Evolutionary conservation across 441 rosid species (phyloP).

Genomic region (Biscutella auriculata): DNA sequence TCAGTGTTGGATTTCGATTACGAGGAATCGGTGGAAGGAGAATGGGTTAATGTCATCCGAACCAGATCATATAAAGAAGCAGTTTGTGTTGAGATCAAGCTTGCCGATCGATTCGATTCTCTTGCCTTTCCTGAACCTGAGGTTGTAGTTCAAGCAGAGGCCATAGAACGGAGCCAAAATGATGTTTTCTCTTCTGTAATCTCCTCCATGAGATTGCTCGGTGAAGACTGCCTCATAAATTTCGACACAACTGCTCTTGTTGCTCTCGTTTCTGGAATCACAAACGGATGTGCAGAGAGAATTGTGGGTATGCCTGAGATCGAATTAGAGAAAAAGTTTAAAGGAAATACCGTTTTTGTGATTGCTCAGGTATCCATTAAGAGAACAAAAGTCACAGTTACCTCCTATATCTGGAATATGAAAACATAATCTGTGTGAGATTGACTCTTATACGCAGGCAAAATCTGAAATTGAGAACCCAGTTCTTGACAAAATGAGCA

Average conservation of each 20-base stretch:
- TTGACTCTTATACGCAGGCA: slow-evolving; percentile 30
- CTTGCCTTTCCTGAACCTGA: slow-evolving; percentile 14
- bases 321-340: slow-evolving; percentile 48
- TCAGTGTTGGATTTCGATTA: slow-evolving; percentile 24
- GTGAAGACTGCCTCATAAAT: slow-evolving; percentile 26
- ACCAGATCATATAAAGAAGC: slow-evolving; percentile 35
- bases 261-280: slow-evolving; percentile 78
- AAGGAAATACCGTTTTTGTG: slow-evolving; percentile 73
- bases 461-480: slow-evolving; percentile 58
- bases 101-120: slow-evolving; percentile 23
- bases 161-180: slow-evolving; percentile 7
- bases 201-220: slow-evolving; percentile 27
- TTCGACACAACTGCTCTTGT: slow-evolving; percentile 78
- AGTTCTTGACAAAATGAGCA: slow-evolving; percentile 39
- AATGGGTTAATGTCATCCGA: slow-evolving; percentile 45
- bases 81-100: slow-evolving; percentile 44
- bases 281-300: slow-evolving; percentile 58
- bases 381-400: background rate
- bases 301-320: slow-evolving; percentile 35
- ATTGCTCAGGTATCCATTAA: slow-evolving; percentile 49
- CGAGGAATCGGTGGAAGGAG: slow-evolving; percentile 39
- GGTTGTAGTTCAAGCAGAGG: slow-evolving; percentile 14
- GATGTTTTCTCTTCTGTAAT: slow-evolving; percentile 33
- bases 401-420: background rate
- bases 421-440: background rate